Evolutionary conservation across 2,329 filamentous ascomycete genomes (phyloP).

Genomic region (Aspergillus nomiae): DNA sequence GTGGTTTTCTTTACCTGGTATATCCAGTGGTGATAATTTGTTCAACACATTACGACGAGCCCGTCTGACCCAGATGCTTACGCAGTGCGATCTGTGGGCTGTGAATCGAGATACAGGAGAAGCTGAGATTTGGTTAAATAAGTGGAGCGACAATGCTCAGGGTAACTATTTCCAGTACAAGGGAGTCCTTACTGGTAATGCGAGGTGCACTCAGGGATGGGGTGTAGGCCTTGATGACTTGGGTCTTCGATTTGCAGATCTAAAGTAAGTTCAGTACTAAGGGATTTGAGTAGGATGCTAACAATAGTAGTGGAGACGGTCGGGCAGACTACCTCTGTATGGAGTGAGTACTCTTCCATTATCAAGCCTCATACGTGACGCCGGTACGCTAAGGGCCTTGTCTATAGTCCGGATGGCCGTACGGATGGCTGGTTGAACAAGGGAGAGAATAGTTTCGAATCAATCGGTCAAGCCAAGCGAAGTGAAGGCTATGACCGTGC

Average conservation of each 20-base stretch:
- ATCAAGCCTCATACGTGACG: not conserved
- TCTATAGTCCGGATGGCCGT: not conserved
- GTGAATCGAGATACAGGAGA: not conserved
- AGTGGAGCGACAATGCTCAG: not conserved
- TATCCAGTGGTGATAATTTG: not conserved
- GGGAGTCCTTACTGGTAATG: not conserved
- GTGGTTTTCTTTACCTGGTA: not conserved
- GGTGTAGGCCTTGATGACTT: not conserved
- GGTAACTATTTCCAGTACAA: not conserved
- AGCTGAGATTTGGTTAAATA: not conserved
- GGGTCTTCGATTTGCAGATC: not conserved
- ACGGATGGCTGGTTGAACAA: conserved; percentile 1
- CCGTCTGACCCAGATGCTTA: not conserved
- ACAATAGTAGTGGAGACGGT: not conserved
- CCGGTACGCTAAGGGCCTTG: not conserved
- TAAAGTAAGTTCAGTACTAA: not conserved
- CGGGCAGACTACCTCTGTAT: not conserved
- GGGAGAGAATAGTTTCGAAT: not conserved
- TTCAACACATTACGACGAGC: not conserved
- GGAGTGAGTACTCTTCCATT: not conserved
- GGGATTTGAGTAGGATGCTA: not conserved
- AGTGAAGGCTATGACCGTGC: not conserved
- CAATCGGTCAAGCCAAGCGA: not conserved
- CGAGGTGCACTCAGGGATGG: not conserved
- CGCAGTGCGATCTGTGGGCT: not conserved